Base-by-base conservation (phyloP, 1,284 basidiomycete genomes). In the Ganoderma leucocontextum region DNA sequence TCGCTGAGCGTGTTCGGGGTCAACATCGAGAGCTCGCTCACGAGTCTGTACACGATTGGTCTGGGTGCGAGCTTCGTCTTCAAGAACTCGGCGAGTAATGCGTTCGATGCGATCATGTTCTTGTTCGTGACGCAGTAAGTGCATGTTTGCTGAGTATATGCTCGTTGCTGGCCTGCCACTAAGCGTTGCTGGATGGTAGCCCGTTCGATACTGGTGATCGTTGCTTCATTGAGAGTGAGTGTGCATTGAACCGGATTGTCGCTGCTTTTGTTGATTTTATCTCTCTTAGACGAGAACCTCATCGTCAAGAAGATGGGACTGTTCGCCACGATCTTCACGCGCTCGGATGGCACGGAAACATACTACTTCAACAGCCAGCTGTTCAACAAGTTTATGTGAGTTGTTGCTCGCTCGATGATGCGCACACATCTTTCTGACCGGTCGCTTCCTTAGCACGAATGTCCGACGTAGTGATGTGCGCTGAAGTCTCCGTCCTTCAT, bases 321-420 rank as follows among this genome's bases (percentile, higher is more conserved):
- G 52, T 91, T 92, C 72, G 91, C 91, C 29, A 93, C 91, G 2
- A 84, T 90, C 29, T 93, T 93, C 73, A 78, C 84, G 33, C 88
- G 91, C 33, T 75, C 83, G 6, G 91, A 93, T 73, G 91, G 91
- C 17, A 90, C 89, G 10, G 89, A 92, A 75, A 87, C 90, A 10
- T 93, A 93, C 74, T 93, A 92, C 75, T 93, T 89, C 80, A 93
- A 93, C 80, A 91, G 89, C 72, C 88, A 89, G 72, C 81, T 93
- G 17, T 91, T 90, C 77, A 86, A 78, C 64, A 91, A 90, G 75
- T 91, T 93, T 78, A 92, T 93, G 90, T 90, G 74, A 68, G 88
- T 80, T 25, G 8, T 6, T 22, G 10, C 33, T 44, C 25, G 35
- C 1, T 17, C 19, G n/a, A 6, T 57, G 29, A 55, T 10, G 22